Base-by-base conservation (phyloP, 2,329 filamentous ascomycete genomes). In the Boeremia exigua region DNA sequence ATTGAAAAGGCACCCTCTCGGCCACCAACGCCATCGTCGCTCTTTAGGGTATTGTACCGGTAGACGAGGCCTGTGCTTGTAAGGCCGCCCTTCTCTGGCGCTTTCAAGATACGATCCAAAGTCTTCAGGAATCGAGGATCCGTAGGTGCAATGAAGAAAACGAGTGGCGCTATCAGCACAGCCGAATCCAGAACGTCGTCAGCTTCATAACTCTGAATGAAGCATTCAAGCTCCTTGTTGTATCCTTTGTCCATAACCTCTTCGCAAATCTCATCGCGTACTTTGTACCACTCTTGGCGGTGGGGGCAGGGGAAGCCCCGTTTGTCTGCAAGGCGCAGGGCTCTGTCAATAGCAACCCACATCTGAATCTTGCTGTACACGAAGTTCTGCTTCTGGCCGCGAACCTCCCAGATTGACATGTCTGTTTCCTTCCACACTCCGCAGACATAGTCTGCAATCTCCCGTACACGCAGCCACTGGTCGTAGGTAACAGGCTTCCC, bases 401-500 rank as follows among this genome's bases (percentile, higher is more conserved):
- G 84, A 6, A 91, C 89, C 71, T 93, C 90, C 90, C 89, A 92
- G 65, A 92, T 93, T 2, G 88, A 91, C 88, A 92, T 92, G 68
- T 93, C 89, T 66, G 77, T 75, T 80, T 85, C 77, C 53, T 87
- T 76, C 70, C 87, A 83, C 48, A 92, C 85, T 0, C 82, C 86
- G 58, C 91, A 80, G 33, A 91, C 87, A 65, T 90, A 89, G 68
- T 92, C 88, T 33, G 79, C 77, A 73, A 92, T 85, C 54, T 88
- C 82, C 15, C 89, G 83, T 25, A 93, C 84, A 3, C 85, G 81
- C 37, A 87, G 81, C 89, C 89, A 93, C 57, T 89, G 85, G 56
- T 92, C 90, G 82, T 90, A 93, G 4, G 86, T 86, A 17, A 74
- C 83, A 0, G 89, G 89, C 67, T 90, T 91, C 11, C 89, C 88